Conservation (phyloP, 805 yeast species). For the Jamesozyma spencerorum region DNA sequence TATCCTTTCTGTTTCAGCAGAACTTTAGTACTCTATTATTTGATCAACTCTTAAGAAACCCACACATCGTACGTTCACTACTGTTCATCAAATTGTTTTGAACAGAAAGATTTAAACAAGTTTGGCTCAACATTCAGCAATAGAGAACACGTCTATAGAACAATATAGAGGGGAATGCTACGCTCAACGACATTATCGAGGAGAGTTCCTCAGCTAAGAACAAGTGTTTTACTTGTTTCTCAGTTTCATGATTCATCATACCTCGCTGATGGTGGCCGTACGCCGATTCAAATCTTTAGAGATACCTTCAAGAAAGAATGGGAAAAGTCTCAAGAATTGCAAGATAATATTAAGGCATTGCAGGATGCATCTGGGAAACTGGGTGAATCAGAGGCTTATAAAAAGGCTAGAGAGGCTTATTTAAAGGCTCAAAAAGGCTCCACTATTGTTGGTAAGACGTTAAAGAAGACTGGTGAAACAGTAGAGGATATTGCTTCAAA, state of each 20-base stretch:
- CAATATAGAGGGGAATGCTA: too few relatives aligned
- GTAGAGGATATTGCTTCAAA: constrained; percentile 82
- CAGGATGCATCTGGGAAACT: constrained; percentile 93
- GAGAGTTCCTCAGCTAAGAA: not conserved
- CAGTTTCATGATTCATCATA: constrained; percentile 2
- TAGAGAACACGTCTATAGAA: too few relatives aligned
- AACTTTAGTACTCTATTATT: too few relatives aligned
- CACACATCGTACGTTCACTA: too few relatives aligned
- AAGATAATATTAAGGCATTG: constrained; percentile 85
- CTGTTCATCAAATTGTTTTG: too few relatives aligned
- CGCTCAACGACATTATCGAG: not conserved
- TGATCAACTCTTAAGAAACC: too few relatives aligned
- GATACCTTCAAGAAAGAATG: constrained; percentile 89
- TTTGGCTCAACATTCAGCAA: too few relatives aligned
- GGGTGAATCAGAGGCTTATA: constrained; percentile 90
- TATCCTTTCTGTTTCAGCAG: too few relatives aligned
- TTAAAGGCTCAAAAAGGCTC: constrained; percentile 69
- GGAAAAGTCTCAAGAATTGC: constrained; percentile 81
- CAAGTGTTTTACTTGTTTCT: not conserved
- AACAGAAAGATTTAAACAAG: too few relatives aligned
- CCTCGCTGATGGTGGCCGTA: constrained; percentile 2
- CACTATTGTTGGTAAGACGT: constrained; percentile 62
- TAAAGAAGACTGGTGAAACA: constrained; percentile 84
- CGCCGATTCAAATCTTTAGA: constrained; percentile 86
- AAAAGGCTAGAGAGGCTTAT: constrained; percentile 86